These are phyloP conservation scores for Carex arenaria DNA, from an alignment of 202 grass and related monocot genomes.

Conservation along the genomic window DNA sequence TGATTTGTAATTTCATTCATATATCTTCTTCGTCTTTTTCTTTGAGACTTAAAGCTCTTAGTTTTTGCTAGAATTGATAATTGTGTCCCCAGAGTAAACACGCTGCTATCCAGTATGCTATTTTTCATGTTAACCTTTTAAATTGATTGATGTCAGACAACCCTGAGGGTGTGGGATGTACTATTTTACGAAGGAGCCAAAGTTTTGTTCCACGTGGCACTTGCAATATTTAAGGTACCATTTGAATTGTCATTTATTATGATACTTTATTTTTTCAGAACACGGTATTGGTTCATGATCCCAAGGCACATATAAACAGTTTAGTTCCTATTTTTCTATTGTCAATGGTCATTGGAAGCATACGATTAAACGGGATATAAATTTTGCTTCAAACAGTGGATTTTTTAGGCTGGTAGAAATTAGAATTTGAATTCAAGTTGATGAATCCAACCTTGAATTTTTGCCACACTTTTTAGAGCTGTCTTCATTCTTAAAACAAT, in stretches of 20 bases:
- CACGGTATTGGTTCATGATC: background rate
- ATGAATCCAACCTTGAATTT: background rate
- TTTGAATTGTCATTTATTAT: background rate
- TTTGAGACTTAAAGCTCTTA: background rate
- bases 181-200: conserved; percentile 97
- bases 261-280: background rate
- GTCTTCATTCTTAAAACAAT: background rate
- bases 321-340: background rate
- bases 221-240: conserved; percentile 94
- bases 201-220: conserved; percentile 92
- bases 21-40: background rate
- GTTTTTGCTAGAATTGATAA: conserved; percentile 2
- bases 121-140: background rate
- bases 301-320: background rate
- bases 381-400: background rate
- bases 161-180: conserved; percentile 95
- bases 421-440: background rate
- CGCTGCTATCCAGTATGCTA: background rate
- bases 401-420: background rate
- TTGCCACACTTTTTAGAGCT: background rate
- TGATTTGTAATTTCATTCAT: background rate
- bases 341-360: background rate
- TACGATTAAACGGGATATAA: background rate
- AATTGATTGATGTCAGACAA: conserved; percentile 55
- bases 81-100: background rate